Evolutionary conservation across 306 rosid species (phyloP).

Genomic region (Nissolia schottii): DNA sequence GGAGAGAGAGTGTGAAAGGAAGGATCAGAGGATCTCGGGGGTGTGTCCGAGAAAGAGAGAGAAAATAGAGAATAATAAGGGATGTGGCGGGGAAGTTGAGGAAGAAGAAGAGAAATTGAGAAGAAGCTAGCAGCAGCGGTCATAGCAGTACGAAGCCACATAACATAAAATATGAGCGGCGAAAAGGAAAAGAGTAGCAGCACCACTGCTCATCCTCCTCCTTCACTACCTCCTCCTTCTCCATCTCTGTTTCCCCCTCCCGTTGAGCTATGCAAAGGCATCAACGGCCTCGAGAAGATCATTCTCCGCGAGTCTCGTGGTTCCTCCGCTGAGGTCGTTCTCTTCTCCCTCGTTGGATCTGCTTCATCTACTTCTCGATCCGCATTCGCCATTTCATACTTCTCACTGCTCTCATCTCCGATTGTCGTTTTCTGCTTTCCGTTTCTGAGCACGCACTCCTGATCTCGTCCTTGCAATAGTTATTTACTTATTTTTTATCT

Average conservation of each 20-base stretch:
- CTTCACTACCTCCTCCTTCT: slow-evolving; percentile 13
- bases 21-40: slow-evolving; percentile 5
- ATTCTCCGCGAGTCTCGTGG: slow-evolving; percentile 60
- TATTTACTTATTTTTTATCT: background rate
- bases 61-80: background rate
- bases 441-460: background rate
- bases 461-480: slow-evolving; percentile 17
- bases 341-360: slow-evolving; percentile 6
- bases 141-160: background rate
- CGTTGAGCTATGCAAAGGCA: slow-evolving; percentile 48
- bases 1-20: no score
- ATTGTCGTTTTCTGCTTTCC: slow-evolving; percentile 8
- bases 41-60: background rate
- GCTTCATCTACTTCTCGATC: slow-evolving; percentile 15
- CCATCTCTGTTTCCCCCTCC: slow-evolving; percentile 12
- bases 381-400: background rate
- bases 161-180: slow-evolving; percentile 21
- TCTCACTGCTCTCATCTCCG: background rate
- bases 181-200: slow-evolving; percentile 16
- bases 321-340: slow-evolving; percentile 56
- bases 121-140: background rate
- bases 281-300: slow-evolving; percentile 69
- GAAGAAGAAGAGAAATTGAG: background rate
- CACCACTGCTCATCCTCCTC: background rate
- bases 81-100: slow-evolving; percentile 23